These are phyloP conservation scores for Mycena rebaudengoi DNA, from an alignment of 768 basidiomycete species.

Conservation along the genomic window DNA sequence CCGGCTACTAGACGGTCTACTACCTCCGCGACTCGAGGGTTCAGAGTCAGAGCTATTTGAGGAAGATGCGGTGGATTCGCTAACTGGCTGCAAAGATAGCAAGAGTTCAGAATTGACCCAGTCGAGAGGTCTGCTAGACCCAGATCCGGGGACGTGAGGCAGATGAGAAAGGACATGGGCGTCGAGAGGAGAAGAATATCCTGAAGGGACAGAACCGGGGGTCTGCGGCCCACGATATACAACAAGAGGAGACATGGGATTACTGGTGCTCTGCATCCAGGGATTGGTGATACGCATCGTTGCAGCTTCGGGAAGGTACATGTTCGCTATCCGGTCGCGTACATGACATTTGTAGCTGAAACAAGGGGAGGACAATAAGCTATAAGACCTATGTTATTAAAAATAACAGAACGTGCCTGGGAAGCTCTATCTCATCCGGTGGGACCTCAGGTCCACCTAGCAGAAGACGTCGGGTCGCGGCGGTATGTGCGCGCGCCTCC, in stretches of 20 bases:
- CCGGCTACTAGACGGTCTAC: slow-evolving; percentile 33
- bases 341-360: slow-evolving; percentile 92
- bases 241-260: slow-evolving; percentile 33
- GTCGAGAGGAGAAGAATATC: slow-evolving; percentile 50
- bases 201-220: slow-evolving; percentile 35
- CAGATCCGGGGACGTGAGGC: slow-evolving; percentile 56
- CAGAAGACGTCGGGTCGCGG: slow-evolving; percentile 79
- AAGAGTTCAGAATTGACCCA: slow-evolving; percentile 90
- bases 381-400: too few relatives aligned
- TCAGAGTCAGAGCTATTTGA: slow-evolving; percentile 28
- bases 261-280: slow-evolving; percentile 58
- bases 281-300: slow-evolving; percentile 72
- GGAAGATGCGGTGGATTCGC: slow-evolving; percentile 19
- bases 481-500: slow-evolving; percentile 78
- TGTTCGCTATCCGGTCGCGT: slow-evolving; percentile 86
- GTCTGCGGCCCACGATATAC: too few relatives aligned
- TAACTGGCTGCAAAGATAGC: slow-evolving; percentile 55
- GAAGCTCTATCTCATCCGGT: slow-evolving; percentile 71
- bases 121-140: slow-evolving; percentile 61
- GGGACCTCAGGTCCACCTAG: slow-evolving; percentile 50
- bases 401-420: too few relatives aligned
- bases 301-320: slow-evolving; percentile 72
- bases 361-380: too few relatives aligned
- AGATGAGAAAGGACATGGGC: slow-evolving; percentile 49
- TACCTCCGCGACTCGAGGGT: slow-evolving; percentile 32